phyloP scores from a whole-genome alignment of 1,139 yeast genomes.

The Diutina mesorugosa region DNA sequence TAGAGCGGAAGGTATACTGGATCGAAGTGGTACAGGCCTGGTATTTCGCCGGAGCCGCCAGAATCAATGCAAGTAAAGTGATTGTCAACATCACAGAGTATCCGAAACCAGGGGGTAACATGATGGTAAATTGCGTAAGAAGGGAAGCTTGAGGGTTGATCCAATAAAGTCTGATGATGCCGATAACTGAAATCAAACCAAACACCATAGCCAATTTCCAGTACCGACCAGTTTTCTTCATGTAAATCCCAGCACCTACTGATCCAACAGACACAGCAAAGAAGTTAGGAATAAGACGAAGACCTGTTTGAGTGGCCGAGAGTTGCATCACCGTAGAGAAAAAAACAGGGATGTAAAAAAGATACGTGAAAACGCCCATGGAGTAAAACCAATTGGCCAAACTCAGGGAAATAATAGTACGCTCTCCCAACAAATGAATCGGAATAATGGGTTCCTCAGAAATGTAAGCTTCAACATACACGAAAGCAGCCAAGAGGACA shows the following conservation, averaged over 20 bases:
- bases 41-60: constrained; percentile 44
- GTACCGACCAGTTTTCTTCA: constrained; percentile 60
- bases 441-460: constrained; percentile 64
- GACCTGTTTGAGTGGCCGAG: constrained; percentile 48
- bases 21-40: constrained; percentile 70
- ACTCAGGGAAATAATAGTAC: constrained; percentile 54
- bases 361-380: constrained; percentile 39
- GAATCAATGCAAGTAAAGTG: constrained; percentile 53
- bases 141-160: constrained; percentile 30
- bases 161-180: constrained; percentile 24
- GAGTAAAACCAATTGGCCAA: constrained; percentile 55
- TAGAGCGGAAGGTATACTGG: constrained; percentile 62
- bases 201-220: constrained; percentile 33
- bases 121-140: constrained; percentile 19
- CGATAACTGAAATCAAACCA: constrained; percentile 33
- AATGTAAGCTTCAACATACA: constrained; percentile 39
- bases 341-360: constrained; percentile 56
- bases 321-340: constrained; percentile 44
- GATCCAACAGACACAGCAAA: constrained; percentile 62
- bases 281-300: constrained; percentile 52
- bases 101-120: constrained; percentile 42
- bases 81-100: constrained; percentile 52
- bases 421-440: constrained; percentile 35
- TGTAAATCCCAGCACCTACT: constrained; percentile 53
- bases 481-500: constrained; percentile 18